Base-by-base conservation (phyloP, 106 monocot genomes). In the Acorus gramineus region DNA sequence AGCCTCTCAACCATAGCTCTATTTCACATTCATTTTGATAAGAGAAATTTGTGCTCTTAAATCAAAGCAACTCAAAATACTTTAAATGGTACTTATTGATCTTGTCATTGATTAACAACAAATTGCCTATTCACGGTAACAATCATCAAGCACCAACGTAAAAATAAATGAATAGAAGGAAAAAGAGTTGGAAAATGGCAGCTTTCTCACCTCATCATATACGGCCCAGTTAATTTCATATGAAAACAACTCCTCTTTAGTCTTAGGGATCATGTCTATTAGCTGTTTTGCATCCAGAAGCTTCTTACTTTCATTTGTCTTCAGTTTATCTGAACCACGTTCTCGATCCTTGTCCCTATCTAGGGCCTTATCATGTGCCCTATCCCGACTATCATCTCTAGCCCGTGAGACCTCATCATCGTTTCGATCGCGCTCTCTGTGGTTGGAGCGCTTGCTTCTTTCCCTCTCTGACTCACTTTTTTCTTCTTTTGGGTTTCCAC, bases 181-280 rank as follows among this genome's bases (percentile, higher is more conserved):
- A 28, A 28, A 28, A 28, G 28, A 28, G 28, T 28, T 28, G 28
- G 28, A 28, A 28, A 28, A 28, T 28, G 28, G 28, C 28, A 28
- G 28, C 28, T 28, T 51, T 12, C 66, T 66, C 47, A 90, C 96
- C 91, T 87, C 91, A 64, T 98, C 96, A 78, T 91, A 98, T 49
- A 88, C 47, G 44, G 72, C 74, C 96, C 96, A 98, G 64, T 98
- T 98, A 42, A 98, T 87, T 55, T 85, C 76, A 77, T 87, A 91
- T 52, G 81, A 60, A 74, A 98, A 98, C 2, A 98, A 81, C 66
- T 91, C 91, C 59, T 98, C 87, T 59, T 98, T 98, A 3, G 96
- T 98, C 78, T 83, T 87, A 11, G 96, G 96, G 47, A 98, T 98
- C 91, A 91, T 91, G 77, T 98, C 96, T 57, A 98, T 98, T 68